Evolutionary conservation across 495 filamentous ascomycete genomes (phyloP).

Genomic region (Tuber microsphaerosporum): DNA sequence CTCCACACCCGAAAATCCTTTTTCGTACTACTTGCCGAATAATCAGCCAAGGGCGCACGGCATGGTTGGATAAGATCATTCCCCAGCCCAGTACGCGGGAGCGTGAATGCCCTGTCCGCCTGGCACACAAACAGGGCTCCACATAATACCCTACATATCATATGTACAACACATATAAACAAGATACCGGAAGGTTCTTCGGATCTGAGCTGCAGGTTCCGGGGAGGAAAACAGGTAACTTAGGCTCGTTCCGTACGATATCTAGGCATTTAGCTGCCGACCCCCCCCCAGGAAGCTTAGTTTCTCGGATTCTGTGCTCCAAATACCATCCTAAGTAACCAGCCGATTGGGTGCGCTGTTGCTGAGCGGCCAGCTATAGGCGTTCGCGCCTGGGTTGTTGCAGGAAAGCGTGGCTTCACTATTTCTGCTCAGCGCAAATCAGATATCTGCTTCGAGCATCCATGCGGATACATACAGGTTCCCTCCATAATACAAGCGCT

Average conservation of each 20-base stretch:
- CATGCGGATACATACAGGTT: background rate
- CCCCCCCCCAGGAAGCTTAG: background rate
- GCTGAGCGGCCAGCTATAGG: background rate
- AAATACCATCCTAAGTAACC: background rate
- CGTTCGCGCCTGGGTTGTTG: background rate
- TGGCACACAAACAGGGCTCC: background rate
- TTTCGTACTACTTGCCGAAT: background rate
- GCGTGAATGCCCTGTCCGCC: background rate
- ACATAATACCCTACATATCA: background rate
- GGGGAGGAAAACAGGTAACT: background rate
- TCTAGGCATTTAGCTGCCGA: background rate
- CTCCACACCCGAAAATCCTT: background rate
- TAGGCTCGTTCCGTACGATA: background rate
- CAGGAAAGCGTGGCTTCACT: background rate
- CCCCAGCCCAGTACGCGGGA: background rate
- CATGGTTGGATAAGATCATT: background rate
- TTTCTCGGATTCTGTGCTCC: background rate
- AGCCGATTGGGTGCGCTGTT: background rate
- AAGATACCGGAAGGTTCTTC: background rate
- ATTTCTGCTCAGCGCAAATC: background rate
- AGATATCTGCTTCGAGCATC: background rate
- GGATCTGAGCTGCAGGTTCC: background rate
- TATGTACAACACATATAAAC: background rate
- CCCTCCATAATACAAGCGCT: background rate
- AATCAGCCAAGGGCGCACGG: background rate